phyloP scores from a whole-genome alignment of 1,284 basidiomycete genomes.

The Irpex sp. region DNA sequence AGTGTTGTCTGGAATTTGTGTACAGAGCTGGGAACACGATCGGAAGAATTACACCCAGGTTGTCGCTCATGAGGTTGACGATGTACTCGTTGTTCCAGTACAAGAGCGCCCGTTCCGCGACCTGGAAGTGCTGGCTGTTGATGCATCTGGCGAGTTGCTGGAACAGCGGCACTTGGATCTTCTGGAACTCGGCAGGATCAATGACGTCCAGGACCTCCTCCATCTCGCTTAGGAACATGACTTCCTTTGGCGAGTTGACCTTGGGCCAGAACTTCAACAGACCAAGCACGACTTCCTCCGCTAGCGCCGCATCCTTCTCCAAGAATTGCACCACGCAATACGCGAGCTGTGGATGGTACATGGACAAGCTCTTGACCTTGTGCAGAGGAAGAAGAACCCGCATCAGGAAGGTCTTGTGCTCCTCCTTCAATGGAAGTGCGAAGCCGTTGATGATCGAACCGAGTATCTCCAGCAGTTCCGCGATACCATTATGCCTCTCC shows the following conservation, averaged over 20 bases:
- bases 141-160: slow-evolving; percentile 95
- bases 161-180: slow-evolving; percentile 94
- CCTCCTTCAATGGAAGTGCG: slow-evolving; percentile 96
- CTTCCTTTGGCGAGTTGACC: slow-evolving; percentile 99
- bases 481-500: slow-evolving; percentile 98
- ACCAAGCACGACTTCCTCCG: slow-evolving; percentile 95
- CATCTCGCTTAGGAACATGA: slow-evolving; percentile 99
- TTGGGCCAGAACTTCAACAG: slow-evolving; percentile 98
- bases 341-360: slow-evolving; percentile 98
- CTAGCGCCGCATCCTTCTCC: slow-evolving; percentile 92
- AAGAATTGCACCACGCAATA: slow-evolving; percentile 99
- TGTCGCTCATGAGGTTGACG: slow-evolving; percentile 98
- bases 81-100: slow-evolving; percentile 99
- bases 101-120: slow-evolving; percentile 89
- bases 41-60: slow-evolving; percentile 85
- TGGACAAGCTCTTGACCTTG: slow-evolving; percentile 94
- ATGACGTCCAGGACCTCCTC: slow-evolving; percentile 99
- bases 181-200: slow-evolving; percentile 94
- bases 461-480: slow-evolving; percentile 96
- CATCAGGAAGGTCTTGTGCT: slow-evolving; percentile 98
- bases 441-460: slow-evolving; percentile 99
- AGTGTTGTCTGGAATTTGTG: slow-evolving; percentile 95
- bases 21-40: slow-evolving; percentile 99
- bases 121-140: slow-evolving; percentile 99
- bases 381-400: slow-evolving; percentile 96